phyloP scores from a whole-genome alignment of 345 rosid species.

The Arabis alpina region DNA sequence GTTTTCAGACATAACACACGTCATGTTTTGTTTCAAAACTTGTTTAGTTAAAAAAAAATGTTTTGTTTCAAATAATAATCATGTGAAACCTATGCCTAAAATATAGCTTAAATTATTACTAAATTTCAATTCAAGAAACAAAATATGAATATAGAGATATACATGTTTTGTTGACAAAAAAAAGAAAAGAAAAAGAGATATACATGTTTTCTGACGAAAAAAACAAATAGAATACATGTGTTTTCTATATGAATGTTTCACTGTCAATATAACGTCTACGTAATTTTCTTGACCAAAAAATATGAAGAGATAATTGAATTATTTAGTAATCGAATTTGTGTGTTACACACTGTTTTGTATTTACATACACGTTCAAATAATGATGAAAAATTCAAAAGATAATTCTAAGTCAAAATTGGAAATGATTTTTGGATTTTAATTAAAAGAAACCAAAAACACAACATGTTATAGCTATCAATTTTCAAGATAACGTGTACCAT shows the following conservation, averaged over 20 bases:
- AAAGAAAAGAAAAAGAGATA: background rate
- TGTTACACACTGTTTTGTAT: constrained; percentile 43
- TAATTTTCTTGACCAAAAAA: constrained; percentile 22
- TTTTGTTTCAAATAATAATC: background rate
- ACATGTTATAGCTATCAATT: constrained; percentile 26
- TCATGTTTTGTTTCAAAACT: no score
- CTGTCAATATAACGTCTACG: constrained; percentile 43
- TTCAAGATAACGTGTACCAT: constrained; percentile 33
- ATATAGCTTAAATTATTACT: background rate
- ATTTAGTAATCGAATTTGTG: constrained; percentile 21
- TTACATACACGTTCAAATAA: constrained; percentile 36
- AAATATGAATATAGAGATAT: constrained; percentile 8
- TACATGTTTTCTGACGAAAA: constrained; percentile 4
- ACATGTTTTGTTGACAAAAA: background rate
- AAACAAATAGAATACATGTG: background rate
- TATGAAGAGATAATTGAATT: constrained; percentile 7
- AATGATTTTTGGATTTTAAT: constrained; percentile 29
- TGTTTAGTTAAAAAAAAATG: no score
- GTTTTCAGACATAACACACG: constrained; percentile 31
- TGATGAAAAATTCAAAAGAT: constrained; percentile 1
- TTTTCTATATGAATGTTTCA: constrained; percentile 19
- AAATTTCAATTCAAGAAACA: background rate
- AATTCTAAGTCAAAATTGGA: constrained; percentile 38
- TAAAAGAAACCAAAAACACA: background rate
- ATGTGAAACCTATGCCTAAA: constrained; percentile 25